phyloP scores from a whole-genome alignment of 306 rosid genomes.

The Castanea sativa region DNA sequence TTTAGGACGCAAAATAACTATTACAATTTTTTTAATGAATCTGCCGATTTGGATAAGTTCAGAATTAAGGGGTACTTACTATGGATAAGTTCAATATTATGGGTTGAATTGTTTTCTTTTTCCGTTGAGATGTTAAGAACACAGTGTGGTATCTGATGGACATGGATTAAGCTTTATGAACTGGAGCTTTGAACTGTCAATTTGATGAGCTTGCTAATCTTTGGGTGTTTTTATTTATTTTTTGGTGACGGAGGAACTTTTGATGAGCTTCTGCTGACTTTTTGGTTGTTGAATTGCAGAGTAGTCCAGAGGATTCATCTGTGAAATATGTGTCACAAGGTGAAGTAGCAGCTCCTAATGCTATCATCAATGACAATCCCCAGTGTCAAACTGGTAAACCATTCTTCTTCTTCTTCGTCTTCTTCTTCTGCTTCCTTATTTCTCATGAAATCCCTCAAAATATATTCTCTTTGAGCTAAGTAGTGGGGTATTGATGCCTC shows the following conservation, averaged over 20 bases:
- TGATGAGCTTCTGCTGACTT: slow-evolving; percentile 3
- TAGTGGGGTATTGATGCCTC: slow-evolving; percentile 3
- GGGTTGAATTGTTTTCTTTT: neutral
- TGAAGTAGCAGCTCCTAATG: slow-evolving; percentile 30
- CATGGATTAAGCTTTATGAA: slow-evolving; percentile 3
- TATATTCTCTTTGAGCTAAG: neutral
- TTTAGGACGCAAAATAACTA: too few relatives aligned
- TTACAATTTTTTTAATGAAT: neutral
- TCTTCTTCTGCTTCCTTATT: neutral
- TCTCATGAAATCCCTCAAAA: neutral
- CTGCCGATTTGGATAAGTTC: neutral
- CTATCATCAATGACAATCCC: slow-evolving; percentile 35
- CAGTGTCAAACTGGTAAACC: slow-evolving; percentile 44
- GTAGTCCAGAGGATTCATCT: slow-evolving; percentile 42
- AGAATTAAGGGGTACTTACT: neutral
- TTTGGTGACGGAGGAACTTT: neutral
- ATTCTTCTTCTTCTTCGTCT: neutral
- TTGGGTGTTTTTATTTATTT: neutral
- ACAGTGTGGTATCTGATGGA: neutral
- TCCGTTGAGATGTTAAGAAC: neutral
- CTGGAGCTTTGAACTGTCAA: slow-evolving; percentile 4
- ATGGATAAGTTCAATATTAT: neutral
- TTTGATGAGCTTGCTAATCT: neutral
- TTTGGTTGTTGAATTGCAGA: slow-evolving; percentile 46
- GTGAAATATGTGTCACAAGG: slow-evolving; percentile 43